Conservation (phyloP, 768 basidiomycete genomes). For the Suillus discolor region DNA sequence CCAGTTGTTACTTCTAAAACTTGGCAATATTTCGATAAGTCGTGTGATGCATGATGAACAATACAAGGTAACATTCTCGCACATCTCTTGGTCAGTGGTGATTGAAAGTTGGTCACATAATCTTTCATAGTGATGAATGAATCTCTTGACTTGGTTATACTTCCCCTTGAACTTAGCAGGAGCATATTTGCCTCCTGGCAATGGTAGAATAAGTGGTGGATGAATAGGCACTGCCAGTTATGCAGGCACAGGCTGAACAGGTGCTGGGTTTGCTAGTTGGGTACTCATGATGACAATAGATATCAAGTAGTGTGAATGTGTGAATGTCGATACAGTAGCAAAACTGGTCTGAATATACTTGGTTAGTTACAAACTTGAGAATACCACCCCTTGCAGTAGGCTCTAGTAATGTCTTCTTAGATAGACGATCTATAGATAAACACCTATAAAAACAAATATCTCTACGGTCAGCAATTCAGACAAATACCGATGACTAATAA, state of each 20-base stretch:
- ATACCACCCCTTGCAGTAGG: not conserved
- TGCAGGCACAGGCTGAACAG: too few species aligned
- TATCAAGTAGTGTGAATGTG: too few species aligned
- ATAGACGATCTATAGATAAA: not conserved
- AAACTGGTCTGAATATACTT: too few species aligned
- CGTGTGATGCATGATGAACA: conserved; percentile 12
- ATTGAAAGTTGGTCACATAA: not conserved
- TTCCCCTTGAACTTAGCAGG: not conserved
- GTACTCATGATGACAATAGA: too few species aligned
- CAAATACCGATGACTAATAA: too few species aligned
- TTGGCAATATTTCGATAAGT: conserved; percentile 7
- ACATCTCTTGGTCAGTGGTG: conserved; percentile 6
- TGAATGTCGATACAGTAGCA: too few species aligned
- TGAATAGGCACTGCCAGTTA: too few species aligned
- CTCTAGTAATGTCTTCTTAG: not conserved
- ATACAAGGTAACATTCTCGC: conserved; percentile 15
- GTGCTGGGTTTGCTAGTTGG: too few species aligned
- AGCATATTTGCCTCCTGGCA: too few species aligned
- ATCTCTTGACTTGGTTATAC: not conserved
- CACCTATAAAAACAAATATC: not conserved
- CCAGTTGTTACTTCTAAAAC: conserved; percentile 7
- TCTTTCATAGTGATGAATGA: not conserved
- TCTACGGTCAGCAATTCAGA: not conserved
- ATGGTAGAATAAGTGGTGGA: too few species aligned
- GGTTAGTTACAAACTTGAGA: not conserved